Evolutionary conservation across 108 stramenopile genomes (phyloP), one percentile per base, ranked within the genome.

Genomic region (Cylindrotheca closterium): DNA sequence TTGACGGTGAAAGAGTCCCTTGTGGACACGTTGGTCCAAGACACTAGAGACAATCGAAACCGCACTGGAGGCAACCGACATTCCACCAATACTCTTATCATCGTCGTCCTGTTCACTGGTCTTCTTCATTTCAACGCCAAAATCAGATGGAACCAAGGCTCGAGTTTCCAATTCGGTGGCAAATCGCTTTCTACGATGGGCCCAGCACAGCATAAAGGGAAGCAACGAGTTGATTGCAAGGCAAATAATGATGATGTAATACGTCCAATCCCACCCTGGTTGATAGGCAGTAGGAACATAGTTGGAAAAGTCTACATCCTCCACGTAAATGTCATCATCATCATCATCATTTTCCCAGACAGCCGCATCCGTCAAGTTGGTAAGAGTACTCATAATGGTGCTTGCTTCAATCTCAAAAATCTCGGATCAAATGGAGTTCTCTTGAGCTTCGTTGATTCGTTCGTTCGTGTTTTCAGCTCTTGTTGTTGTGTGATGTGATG

Each of bases 281-380:
- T 79, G 68, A 17, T 28, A 25, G 15, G 78, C 64, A n/a, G 62
- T 65, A n/a, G 78, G 58, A 0, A 65, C 52, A 55, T 79, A 79
- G 24, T 58, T 27, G 25, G 42, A 48, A 66, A 79, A 79, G 19
- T 23, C 21, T 1, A 65, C 54, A 31, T 42, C 37, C 7, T 15
- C 37, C 10, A 10, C 37, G 7, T 10, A 10, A 7, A 42, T 7
- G 37, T 42, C 7, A 10, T 42, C 37, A 42, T 42, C 37, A 42
- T 42, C 37, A 42, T 42, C 37, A 15, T 42, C 37, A 15, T 42
- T 10, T 10, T 7, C 37, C 10, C 15, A 42, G 7, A 15, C 37
- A 7, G 37, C 37, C 7, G 10, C 15, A 42, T 15, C 15, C 37
- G 15, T 42, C 7, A 10, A 7, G 37, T 42, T n/a, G n/a, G n/a